Conservation (phyloP, 768 basidiomycete species). For the Panaeolus cyanescens region DNA sequence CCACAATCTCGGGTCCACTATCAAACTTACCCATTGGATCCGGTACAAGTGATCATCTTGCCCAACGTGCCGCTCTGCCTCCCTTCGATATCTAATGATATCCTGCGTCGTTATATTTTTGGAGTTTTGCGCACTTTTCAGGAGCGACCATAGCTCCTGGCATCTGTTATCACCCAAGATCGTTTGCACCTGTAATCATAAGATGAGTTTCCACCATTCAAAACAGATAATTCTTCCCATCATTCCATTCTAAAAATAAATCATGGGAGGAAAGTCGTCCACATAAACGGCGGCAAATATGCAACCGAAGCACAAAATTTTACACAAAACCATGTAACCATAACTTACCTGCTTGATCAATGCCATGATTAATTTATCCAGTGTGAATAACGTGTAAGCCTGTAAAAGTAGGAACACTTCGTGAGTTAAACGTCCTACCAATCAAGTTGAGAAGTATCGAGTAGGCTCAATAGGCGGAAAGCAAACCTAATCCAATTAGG, state of each 20-base stretch:
- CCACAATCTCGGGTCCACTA: background rate
- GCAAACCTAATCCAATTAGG: background rate
- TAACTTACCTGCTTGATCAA: conserved; percentile 86
- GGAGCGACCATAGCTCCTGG: conserved; percentile 79
- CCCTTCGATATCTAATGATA: conserved; percentile 75
- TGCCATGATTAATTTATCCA: conserved; percentile 89
- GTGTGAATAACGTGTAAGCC: conserved; percentile 90
- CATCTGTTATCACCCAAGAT: conserved; percentile 83
- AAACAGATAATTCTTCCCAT: background rate
- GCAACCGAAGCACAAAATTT: background rate
- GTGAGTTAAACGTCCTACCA: background rate
- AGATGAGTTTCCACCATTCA: too few relatives aligned
- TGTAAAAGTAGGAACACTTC: conserved; percentile 32
- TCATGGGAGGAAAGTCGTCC: background rate
- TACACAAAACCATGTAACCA: background rate
- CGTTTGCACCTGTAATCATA: conserved; percentile 84
- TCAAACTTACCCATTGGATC: conserved; percentile 71
- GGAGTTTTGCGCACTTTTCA: conserved; percentile 62
- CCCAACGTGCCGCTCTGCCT: conserved; percentile 75
- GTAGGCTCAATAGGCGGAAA: background rate
- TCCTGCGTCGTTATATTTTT: conserved; percentile 61
- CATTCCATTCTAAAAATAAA: background rate
- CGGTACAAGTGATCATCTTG: conserved; percentile 78
- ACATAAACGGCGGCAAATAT: background rate
- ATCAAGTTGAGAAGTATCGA: conserved; percentile 14